Base-by-base conservation (phyloP, 345 rosid species). In the Odontarrhena argentea region DNA sequence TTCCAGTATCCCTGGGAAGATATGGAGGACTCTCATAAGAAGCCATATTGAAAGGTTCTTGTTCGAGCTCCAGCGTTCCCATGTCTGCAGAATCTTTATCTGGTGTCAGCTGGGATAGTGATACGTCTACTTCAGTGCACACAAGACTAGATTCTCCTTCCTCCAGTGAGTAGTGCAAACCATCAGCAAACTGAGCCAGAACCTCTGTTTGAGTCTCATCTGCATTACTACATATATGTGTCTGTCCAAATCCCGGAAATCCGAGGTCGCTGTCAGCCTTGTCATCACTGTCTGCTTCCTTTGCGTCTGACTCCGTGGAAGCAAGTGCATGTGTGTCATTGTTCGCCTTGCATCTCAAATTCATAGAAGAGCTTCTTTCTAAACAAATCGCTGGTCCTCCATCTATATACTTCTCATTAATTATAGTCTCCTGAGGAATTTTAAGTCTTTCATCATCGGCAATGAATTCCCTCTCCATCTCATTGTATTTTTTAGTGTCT, bases 351-450 rank as follows among this genome's bases (percentile, higher is more conserved):
- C 48, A 37, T 35, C n/a, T 15, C 26, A 37, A 36, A 41, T 18
- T 46, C 64, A 56, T 34, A 54, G 49, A 63, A 36, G 56, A 62
- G 43, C 63, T 62, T 53, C 55, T 55, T 62, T 45, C 63, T 55
- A 37, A 37, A 46, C 43, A 63, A 46, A 53, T 9, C n/a, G 9
- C 2, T 36, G 45, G 13, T 15, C 9, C 53, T 42, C 4, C 40
- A 3, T 41, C 45, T 1, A 22, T 14, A 10, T 18, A 9, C 40
- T 63, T 63, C 24, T 48, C 52, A 13, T 3, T 32, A 7, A 13
- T 9, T 8, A 25, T 38, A 37, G 25, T 38, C 9, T 64, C 57
- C 14, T 28, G 60, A 65, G 69, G 59, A 18, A 12, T 2, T 67
- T 55, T 55, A 55, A 18, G 50, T 38, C 18, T 55, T 44, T 34